These are phyloP conservation scores for Beta macrorhiza DNA, from an alignment of 179 eudicot species.

Conservation along the genomic window DNA sequence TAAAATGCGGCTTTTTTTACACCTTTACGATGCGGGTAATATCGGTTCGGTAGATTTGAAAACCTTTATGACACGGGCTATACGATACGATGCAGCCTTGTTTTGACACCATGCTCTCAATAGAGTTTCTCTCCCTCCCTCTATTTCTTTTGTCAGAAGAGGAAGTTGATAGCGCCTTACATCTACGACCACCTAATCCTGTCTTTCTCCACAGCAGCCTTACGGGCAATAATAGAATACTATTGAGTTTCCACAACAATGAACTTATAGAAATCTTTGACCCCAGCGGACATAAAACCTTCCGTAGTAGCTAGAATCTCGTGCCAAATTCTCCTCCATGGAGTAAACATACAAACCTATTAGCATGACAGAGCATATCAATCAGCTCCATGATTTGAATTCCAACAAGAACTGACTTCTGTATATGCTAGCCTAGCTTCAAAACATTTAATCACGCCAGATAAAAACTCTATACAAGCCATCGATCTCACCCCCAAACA, in stretches of 20 bases:
- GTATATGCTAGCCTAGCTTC: neutral
- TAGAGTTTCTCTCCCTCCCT: neutral
- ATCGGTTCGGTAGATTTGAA: too few relatives aligned
- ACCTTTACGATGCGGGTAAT: too few relatives aligned
- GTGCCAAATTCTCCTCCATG: neutral
- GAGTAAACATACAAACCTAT: neutral
- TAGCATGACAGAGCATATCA: neutral
- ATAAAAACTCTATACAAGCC: neutral
- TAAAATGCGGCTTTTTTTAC: too few relatives aligned
- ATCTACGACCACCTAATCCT: neutral
- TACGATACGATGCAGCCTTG: too few relatives aligned
- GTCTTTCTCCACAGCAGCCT: neutral
- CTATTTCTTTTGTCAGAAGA: neutral
- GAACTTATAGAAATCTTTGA: neutral
- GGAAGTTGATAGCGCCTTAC: neutral
- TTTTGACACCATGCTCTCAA: neutral
- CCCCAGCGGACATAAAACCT: neutral
- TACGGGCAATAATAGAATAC: neutral
- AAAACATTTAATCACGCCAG: neutral
- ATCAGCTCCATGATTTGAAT: neutral
- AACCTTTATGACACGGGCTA: too few relatives aligned
- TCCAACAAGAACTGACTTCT: neutral
- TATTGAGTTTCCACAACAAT: neutral
- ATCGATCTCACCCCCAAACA: neutral
- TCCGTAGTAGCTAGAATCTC: neutral